phyloP scores from a whole-genome alignment of 2,329 filamentous ascomycete species.

The Colletotrichum eremochloae region DNA sequence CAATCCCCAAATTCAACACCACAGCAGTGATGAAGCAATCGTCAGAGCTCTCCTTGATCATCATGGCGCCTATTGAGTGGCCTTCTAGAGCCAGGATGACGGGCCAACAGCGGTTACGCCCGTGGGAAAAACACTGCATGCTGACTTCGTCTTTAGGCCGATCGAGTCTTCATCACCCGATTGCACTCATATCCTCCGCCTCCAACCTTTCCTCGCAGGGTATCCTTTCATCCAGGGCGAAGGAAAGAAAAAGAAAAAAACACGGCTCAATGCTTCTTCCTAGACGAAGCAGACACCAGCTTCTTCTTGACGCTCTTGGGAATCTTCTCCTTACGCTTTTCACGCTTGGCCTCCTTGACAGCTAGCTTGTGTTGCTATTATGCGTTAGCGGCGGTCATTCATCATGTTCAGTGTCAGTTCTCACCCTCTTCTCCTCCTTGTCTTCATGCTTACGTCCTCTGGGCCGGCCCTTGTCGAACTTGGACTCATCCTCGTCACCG shows the following conservation, averaged over 20 bases:
- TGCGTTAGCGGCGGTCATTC: conserved; percentile 45
- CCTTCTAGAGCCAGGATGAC: conserved; percentile 55
- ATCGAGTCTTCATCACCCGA: conserved; percentile 63
- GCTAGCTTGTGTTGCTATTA: conserved; percentile 80
- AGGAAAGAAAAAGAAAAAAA: too few species aligned
- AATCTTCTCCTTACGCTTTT: conserved; percentile 95
- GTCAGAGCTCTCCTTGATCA: conserved; percentile 74
- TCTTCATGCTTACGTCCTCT: conserved; percentile 90
- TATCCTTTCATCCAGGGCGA: not conserved
- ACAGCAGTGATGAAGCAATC: conserved; percentile 47
- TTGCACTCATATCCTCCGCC: conserved; percentile 44
- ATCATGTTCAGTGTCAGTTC: not conserved
- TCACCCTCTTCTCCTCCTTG: conserved; percentile 87
- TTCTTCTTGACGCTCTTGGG: conserved; percentile 97
- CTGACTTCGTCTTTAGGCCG: conserved; percentile 24
- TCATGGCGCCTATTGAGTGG: conserved; percentile 53
- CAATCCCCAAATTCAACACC: not conserved
- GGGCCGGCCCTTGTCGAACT: conserved; percentile 76
- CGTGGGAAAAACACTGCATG: conserved; percentile 44
- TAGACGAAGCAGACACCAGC: conserved; percentile 73
- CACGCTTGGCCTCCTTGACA: conserved; percentile 95
- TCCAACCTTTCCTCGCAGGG: not conserved
- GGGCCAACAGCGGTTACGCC: conserved; percentile 56
- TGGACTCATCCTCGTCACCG: conserved; percentile 62
- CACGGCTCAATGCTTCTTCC: conserved; percentile 70